A percentile compares a stretch with the other conserved stretches of the same genome.
These are phyloP conservation scores for Calocybe indica DNA, from an alignment of 768 basidiomycete species.

Conservation along the genomic window DNA sequence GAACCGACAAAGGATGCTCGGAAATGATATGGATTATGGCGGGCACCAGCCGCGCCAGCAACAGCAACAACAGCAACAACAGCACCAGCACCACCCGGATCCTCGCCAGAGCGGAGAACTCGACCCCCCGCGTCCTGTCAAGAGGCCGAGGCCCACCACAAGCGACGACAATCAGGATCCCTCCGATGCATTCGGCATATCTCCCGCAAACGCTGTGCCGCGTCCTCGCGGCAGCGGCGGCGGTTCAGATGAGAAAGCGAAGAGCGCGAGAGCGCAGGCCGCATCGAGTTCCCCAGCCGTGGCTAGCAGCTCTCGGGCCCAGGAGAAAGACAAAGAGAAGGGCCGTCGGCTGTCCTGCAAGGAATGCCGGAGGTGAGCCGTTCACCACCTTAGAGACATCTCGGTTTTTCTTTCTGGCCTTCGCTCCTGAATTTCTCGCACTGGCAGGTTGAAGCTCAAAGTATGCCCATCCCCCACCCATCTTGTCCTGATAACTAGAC, in stretches of 20 bases:
- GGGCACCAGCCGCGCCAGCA: background rate
- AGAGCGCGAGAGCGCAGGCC: too few species aligned
- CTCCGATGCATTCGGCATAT: too few species aligned
- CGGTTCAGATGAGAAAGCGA: too few species aligned
- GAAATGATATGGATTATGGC: constrained; percentile 6
- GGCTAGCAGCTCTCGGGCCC: constrained; percentile 6
- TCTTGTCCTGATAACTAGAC: background rate
- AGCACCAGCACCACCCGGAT: background rate
- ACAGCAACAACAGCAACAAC: background rate
- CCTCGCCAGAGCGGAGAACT: too few species aligned
- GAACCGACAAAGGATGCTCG: constrained; percentile 5
- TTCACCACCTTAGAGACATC: background rate
- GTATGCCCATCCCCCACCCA: constrained; percentile 15
- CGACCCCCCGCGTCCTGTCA: background rate
- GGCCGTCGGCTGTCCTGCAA: constrained; percentile 40
- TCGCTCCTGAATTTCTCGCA: background rate
- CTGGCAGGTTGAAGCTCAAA: constrained; percentile 42
- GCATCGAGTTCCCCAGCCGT: too few species aligned
- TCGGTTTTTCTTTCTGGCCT: background rate
- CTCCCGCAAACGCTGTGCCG: too few species aligned
- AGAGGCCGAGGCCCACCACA: constrained; percentile 5
- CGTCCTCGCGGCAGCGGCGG: too few species aligned
- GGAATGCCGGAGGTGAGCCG: constrained; percentile 41
- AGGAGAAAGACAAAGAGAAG: constrained; percentile 34
- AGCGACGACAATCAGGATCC: background rate